These are phyloP conservation scores for Erythrobasidium hasegawianum DNA, from an alignment of 1,284 basidiomycete genomes.

Conservation along the genomic window DNA sequence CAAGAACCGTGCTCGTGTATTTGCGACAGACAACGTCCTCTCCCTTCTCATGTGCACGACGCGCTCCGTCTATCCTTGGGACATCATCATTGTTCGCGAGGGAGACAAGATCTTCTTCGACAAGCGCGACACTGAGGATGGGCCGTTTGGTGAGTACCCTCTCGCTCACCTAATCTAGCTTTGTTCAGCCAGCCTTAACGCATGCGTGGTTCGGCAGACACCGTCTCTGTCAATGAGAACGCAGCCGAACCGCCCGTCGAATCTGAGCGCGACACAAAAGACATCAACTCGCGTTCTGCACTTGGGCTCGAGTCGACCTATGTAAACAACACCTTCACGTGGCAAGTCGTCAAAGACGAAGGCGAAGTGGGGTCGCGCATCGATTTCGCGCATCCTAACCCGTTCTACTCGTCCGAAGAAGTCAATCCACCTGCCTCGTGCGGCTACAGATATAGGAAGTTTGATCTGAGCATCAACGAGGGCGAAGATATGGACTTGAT, in stretches of 20 bases:
- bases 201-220: constrained; percentile 56
- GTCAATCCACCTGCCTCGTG: constrained; percentile 92
- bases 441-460: constrained; percentile 93
- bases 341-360: constrained; percentile 84
- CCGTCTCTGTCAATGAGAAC: constrained; percentile 98
- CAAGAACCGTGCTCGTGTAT: constrained; percentile 76
- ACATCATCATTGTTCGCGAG: constrained; percentile 90
- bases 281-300: constrained; percentile 91
- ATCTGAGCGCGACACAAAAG: constrained; percentile 61
- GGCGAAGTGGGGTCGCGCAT: constrained; percentile 54
- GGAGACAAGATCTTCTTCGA: constrained; percentile 94
- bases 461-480: constrained; percentile 83
- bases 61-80: constrained; percentile 96
- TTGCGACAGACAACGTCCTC: constrained; percentile 93
- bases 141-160: constrained; percentile 65
- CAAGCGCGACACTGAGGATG: constrained; percentile 81
- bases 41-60: constrained; percentile 94
- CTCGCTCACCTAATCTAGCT: background rate
- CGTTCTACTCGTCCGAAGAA: constrained; percentile 92
- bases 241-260: constrained; percentile 92
- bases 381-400: constrained; percentile 80
- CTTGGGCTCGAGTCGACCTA: constrained; percentile 96
- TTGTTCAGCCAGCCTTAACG: no score
- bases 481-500: constrained; percentile 88
- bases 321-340: constrained; percentile 98